Evolutionary conservation across 331 rosid genomes (phyloP).

Genomic region (Stylosanthes scabra): DNA sequence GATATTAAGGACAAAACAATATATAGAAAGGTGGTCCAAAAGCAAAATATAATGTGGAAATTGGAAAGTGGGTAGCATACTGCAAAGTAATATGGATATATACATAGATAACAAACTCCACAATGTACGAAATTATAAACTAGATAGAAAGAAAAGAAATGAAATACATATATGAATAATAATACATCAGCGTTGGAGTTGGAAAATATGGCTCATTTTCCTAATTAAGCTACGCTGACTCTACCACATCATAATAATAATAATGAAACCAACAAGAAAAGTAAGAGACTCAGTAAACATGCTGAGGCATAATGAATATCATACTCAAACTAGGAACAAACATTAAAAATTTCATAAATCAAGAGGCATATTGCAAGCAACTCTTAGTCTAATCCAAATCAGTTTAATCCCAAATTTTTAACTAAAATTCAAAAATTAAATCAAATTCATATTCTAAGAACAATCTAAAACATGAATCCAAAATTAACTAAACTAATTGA

Average conservation of each 20-base stretch:
- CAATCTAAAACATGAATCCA: too few relatives aligned
- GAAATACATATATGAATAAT: too few relatives aligned
- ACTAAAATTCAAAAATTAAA: too few relatives aligned
- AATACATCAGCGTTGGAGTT: slow-evolving; percentile 64
- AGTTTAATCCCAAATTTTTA: too few relatives aligned
- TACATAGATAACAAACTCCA: slow-evolving; percentile 26
- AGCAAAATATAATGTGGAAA: not conserved
- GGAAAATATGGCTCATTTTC: slow-evolving; percentile 73
- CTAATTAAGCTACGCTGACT: slow-evolving; percentile 34
- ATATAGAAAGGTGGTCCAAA: slow-evolving; percentile 3
- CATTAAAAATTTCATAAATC: too few relatives aligned
- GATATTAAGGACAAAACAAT: slow-evolving; percentile 14
- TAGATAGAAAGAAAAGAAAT: slow-evolving; percentile 6
- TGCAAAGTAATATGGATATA: slow-evolving; percentile 22
- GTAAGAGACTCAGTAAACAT: slow-evolving; percentile 15
- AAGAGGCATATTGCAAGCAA: too few relatives aligned
- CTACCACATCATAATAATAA: slow-evolving; percentile 24
- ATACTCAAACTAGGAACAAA: too few relatives aligned
- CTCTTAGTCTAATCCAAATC: too few relatives aligned
- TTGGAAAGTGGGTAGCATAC: slow-evolving; percentile 3
- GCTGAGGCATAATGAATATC: not conserved
- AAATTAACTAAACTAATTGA: too few relatives aligned
- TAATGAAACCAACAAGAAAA: not conserved
- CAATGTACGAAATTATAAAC: slow-evolving; percentile 19
- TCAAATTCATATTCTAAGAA: too few relatives aligned